Conservation (phyloP, 495 filamentous ascomycete species). For the Penicillium robsamsonii region DNA sequence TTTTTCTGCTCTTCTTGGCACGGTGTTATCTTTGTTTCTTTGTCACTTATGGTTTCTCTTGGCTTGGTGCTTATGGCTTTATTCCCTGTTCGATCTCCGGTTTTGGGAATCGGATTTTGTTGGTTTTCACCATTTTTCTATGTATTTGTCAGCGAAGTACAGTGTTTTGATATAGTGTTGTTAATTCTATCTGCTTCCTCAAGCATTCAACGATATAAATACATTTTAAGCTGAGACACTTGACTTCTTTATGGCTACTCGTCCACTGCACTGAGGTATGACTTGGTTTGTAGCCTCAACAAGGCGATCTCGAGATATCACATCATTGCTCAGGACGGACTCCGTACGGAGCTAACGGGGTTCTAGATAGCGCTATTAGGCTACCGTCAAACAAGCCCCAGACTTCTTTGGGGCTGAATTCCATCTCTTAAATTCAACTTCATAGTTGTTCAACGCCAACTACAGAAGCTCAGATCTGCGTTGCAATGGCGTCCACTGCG, state of each 20-base stretch:
- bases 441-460: no score
- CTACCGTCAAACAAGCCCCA: no score
- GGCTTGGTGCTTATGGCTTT: slow-evolving; percentile 26
- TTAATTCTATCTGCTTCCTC: slow-evolving; percentile 21
- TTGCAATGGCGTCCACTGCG: background rate
- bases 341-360: no score
- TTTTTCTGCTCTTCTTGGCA: slow-evolving; percentile 20
- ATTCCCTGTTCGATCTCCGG: slow-evolving; percentile 18
- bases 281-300: no score
- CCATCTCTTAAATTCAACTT: no score
- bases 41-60: slow-evolving; percentile 22
- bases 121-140: slow-evolving; percentile 12
- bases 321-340: no score
- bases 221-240: background rate
- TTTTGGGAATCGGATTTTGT: slow-evolving; percentile 16
- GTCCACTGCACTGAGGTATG: no score
- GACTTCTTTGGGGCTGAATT: no score
- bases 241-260: background rate
- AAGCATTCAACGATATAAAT: background rate
- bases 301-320: no score
- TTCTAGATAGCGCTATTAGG: background rate
- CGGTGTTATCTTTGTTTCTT: slow-evolving; percentile 28
- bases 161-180: slow-evolving; percentile 20
- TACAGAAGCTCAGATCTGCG: no score
- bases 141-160: slow-evolving; percentile 26